These are phyloP conservation scores for Fraxinus baroniana DNA, from an alignment of 305 asterid genomes.

Conservation along the genomic window DNA sequence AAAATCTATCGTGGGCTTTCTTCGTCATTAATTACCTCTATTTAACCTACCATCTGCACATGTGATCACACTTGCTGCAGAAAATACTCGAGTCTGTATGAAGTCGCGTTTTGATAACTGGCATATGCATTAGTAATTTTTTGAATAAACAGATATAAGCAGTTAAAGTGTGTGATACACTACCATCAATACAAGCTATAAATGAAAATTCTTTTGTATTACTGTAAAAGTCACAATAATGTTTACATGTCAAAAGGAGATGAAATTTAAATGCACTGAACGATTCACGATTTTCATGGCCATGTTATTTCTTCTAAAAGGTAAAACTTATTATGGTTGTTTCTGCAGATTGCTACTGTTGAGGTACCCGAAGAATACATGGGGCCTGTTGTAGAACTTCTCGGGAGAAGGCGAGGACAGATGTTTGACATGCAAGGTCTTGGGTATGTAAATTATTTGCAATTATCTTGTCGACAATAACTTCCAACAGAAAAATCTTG, in stretches of 20 bases:
- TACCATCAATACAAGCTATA: neutral
- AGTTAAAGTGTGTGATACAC: neutral
- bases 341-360: conserved; percentile 78
- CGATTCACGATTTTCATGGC: neutral
- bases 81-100: neutral
- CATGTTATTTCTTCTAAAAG: neutral
- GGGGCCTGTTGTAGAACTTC: conserved; percentile 96
- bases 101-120: neutral
- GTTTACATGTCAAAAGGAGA: neutral
- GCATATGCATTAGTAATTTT: neutral
- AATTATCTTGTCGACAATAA: neutral
- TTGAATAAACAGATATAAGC: neutral
- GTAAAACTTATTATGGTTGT: conserved; percentile 12
- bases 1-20: neutral
- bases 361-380: conserved; percentile 92
- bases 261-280: neutral
- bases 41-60: neutral
- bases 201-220: neutral
- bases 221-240: neutral
- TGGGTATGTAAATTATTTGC: conserved; percentile 50
- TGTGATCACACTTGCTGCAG: neutral
- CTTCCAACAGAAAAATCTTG: conserved; percentile 1
- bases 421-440: conserved; percentile 92
- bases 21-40: neutral
- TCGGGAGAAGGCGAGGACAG: conserved; percentile 95